Conservation (phyloP, 768 basidiomycete genomes). For the Amanita pallidorosea region DNA sequence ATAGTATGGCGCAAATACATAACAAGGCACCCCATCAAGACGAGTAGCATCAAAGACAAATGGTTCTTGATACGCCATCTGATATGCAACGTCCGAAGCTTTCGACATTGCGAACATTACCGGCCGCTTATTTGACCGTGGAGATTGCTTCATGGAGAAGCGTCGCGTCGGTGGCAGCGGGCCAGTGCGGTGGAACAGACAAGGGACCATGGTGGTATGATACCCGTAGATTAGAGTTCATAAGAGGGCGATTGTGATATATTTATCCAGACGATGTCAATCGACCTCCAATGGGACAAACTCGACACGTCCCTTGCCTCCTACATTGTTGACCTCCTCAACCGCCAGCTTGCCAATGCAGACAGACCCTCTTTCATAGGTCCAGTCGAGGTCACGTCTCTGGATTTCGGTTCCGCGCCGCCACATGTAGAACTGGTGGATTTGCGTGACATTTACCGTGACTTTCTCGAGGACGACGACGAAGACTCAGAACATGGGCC, state of each 20-base stretch:
- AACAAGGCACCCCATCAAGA: background rate
- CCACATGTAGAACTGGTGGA: slow-evolving; percentile 90
- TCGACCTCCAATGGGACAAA: slow-evolving; percentile 90
- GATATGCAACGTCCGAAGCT: no score
- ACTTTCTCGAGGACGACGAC: slow-evolving; percentile 83
- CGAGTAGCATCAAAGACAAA: background rate
- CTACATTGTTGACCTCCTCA: slow-evolving; percentile 64
- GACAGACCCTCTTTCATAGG: slow-evolving; percentile 91
- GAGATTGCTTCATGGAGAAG: background rate
- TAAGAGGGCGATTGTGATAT: background rate
- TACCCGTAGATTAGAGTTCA: background rate
- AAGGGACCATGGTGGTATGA: no score
- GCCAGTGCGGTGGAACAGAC: background rate
- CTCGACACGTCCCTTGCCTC: slow-evolving; percentile 65
- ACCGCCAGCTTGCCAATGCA: slow-evolving; percentile 61
- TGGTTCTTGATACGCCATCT: background rate
- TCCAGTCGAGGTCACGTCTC: slow-evolving; percentile 73
- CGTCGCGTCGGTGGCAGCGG: background rate
- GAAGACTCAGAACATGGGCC: slow-evolving; percentile 40
- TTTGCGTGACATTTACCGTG: slow-evolving; percentile 86
- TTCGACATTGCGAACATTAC: no score
- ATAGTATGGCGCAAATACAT: slow-evolving; percentile 11
- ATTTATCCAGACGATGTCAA: slow-evolving; percentile 51
- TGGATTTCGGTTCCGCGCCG: slow-evolving; percentile 76
- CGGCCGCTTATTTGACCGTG: no score